Conservation (phyloP, 179 eudicot species). For the Monotropa hypopitys region DNA sequence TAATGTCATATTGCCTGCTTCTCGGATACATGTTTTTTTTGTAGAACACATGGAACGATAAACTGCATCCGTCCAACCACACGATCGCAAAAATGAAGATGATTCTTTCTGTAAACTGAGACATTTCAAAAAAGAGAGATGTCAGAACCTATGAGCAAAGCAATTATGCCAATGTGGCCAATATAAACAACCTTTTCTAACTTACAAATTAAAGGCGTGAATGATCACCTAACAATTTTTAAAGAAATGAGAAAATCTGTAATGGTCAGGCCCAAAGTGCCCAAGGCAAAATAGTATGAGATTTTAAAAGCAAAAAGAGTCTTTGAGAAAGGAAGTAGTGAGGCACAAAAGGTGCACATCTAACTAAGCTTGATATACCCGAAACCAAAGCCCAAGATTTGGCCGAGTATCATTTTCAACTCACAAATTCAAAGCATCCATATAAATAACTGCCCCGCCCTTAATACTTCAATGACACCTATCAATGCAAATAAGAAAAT, state of each 20-base stretch:
- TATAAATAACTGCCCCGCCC: not conserved
- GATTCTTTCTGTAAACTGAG: slow-evolving; percentile 65
- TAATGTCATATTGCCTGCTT: slow-evolving; percentile 20
- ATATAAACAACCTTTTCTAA: not conserved
- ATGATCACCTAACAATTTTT: not conserved
- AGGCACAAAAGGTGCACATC: not conserved
- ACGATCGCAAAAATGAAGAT: slow-evolving; percentile 33
- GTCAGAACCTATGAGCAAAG: not conserved
- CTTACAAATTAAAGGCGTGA: not conserved
- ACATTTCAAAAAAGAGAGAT: slow-evolving; percentile 9
- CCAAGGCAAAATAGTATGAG: not conserved
- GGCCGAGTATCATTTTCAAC: not conserved
- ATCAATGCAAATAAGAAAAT: not conserved
- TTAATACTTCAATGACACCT: not conserved
- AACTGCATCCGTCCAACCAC: slow-evolving; percentile 73
- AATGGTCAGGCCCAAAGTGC: not conserved
- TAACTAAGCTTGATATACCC: not conserved
- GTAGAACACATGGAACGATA: slow-evolving; percentile 42
- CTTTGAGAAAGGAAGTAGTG: not conserved
- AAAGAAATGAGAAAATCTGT: not conserved
- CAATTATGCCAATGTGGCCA: not conserved
- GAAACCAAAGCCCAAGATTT: not conserved
- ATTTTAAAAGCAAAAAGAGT: not conserved
- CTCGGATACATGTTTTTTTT: slow-evolving; percentile 41
- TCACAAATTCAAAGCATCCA: not conserved